phyloP scores from a whole-genome alignment of 176 grass and related monocot genomes.

The Oryza brachyantha region DNA sequence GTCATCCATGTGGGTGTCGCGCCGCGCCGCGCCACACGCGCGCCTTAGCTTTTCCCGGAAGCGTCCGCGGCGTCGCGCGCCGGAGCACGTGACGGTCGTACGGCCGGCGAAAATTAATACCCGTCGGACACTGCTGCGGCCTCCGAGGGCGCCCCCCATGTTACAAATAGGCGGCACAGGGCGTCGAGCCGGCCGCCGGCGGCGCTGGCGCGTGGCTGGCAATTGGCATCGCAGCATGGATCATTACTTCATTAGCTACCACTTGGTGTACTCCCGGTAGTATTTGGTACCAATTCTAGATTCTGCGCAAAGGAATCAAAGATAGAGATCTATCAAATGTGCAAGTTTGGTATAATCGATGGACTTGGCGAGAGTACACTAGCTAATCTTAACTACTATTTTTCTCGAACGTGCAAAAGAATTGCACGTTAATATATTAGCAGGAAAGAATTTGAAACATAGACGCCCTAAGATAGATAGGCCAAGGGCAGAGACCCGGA shows the following conservation, averaged over 20 bases:
- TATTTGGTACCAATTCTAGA: neutral
- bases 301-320: neutral
- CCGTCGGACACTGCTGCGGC: neutral
- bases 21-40: too few relatives aligned
- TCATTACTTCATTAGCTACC: neutral
- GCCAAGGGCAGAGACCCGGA: too few relatives aligned
- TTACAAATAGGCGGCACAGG: neutral
- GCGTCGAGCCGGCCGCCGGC: neutral
- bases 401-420: too few relatives aligned
- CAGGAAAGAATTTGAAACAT: too few relatives aligned
- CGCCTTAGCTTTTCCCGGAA: conserved; percentile 27
- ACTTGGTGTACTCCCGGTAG: neutral
- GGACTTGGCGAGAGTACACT: neutral
- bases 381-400: neutral
- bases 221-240: neutral
- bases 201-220: neutral
- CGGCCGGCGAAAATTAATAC: conserved; percentile 11
- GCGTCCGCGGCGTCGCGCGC: neutral
- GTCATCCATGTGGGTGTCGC: neutral
- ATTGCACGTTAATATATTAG: too few relatives aligned
- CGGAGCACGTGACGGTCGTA: conserved; percentile 20
- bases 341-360: neutral
- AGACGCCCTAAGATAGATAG: too few relatives aligned
- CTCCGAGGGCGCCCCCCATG: neutral
- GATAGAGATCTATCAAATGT: neutral